These are phyloP conservation scores for Flaveria trinervia DNA, from an alignment of 129 eudicot genomes.

Conservation along the genomic window DNA sequence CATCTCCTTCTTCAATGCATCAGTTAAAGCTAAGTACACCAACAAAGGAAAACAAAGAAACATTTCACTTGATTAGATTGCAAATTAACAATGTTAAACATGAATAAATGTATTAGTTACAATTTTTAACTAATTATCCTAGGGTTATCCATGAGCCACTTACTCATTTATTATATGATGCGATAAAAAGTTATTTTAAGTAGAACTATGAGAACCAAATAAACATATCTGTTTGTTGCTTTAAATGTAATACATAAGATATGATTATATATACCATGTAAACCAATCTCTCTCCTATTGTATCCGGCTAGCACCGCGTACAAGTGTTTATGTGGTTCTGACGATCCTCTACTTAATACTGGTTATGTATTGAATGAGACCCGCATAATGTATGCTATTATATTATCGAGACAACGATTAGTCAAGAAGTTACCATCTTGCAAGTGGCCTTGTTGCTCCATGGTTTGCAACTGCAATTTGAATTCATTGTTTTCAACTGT, in stretches of 20 bases:
- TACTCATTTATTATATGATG: no score
- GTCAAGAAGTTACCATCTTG: slow-evolving; percentile 64
- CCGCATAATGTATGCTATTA: not conserved
- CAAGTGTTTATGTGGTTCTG: not conserved
- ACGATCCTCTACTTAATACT: not conserved
- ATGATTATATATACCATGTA: not conserved
- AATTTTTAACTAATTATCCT: no score
- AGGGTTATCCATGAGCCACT: no score
- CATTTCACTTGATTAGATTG: not conserved
- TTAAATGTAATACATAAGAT: not conserved
- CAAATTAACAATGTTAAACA: not conserved
- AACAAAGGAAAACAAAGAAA: not conserved
- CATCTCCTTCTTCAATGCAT: slow-evolving; percentile 75
- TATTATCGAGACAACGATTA: not conserved
- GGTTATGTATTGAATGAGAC: not conserved
- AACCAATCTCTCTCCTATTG: not conserved
- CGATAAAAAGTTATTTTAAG: no score
- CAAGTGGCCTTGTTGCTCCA: slow-evolving; percentile 72
- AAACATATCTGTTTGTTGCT: not conserved
- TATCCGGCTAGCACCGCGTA: not conserved
- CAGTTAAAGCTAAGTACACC: slow-evolving; percentile 53
- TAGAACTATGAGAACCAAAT: not conserved
- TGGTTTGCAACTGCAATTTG: slow-evolving; percentile 66
- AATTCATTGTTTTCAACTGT: slow-evolving; percentile 68
- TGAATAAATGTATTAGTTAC: no score